phyloP scores from a whole-genome alignment of 78 protist genomes.

The slime mould (Dictyostelium discoideum) region DNA sequence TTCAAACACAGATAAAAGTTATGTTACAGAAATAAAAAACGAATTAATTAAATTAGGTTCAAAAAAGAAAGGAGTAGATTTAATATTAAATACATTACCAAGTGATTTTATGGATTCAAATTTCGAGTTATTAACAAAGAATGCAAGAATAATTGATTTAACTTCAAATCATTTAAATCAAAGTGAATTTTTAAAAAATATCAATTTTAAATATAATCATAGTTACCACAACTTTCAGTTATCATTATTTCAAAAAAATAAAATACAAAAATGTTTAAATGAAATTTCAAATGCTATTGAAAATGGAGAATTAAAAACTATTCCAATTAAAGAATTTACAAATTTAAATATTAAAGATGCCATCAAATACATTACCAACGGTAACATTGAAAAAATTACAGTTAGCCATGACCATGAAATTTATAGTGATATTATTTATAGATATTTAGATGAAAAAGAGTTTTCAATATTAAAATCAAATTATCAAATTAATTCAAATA shows the following conservation, averaged over 20 bases:
- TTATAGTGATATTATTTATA: background rate
- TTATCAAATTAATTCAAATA: background rate
- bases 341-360: conserved; percentile 9
- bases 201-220: background rate
- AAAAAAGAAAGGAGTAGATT: conserved; percentile 75
- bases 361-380: too few species aligned
- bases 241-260: background rate
- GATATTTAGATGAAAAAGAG: background rate
- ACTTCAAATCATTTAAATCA: conserved; percentile 27
- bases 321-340: conserved; percentile 32
- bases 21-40: background rate
- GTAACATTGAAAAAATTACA: too few species aligned
- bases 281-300: conserved; percentile 41
- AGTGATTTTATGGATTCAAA: conserved; percentile 36
- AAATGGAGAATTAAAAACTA: background rate
- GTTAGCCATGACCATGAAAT: background rate
- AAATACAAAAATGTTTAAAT: background rate
- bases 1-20: background rate
- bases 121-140: conserved; percentile 1
- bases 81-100: conserved; percentile 62
- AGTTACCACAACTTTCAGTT: background rate
- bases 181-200: conserved; percentile 15
- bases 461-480: background rate
- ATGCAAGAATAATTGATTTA: conserved; percentile 67
- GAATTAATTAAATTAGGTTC: conserved; percentile 12